Conservation (phyloP, 768 basidiomycete species). For the Suillus brevipes region DNA sequence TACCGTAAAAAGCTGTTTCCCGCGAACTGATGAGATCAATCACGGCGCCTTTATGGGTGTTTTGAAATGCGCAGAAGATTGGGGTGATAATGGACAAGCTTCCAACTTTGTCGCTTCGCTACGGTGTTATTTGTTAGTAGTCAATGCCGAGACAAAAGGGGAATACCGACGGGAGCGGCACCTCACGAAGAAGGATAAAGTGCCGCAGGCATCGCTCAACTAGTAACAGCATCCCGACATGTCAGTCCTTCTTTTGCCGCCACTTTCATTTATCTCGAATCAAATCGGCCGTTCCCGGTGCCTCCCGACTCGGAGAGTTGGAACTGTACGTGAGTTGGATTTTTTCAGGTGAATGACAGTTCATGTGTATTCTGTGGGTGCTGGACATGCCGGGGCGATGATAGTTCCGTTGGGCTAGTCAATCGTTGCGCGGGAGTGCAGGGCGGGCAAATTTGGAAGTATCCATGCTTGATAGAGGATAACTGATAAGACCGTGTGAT, state of each 20-base stretch:
- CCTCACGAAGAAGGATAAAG: conserved; percentile 32
- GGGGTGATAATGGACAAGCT: neutral
- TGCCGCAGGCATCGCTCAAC: conserved; percentile 46
- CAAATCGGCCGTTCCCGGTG: conserved; percentile 57
- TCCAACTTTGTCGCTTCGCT: neutral
- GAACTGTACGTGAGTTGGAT: conserved; percentile 40
- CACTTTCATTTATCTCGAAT: conserved; percentile 45
- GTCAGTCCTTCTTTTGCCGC: conserved; percentile 59
- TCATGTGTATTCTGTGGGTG: conserved; percentile 56
- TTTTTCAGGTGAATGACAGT: conserved; percentile 40
- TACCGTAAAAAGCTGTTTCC: too few species aligned
- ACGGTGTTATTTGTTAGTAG: neutral
- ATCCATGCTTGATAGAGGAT: conserved; percentile 74
- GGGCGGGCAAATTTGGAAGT: conserved; percentile 63
- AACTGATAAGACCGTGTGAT: conserved; percentile 67
- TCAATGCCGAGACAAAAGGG: neutral
- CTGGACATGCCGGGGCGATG: conserved; percentile 42
- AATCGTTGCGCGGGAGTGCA: too few species aligned
- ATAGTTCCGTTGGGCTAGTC: too few species aligned
- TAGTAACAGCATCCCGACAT: conserved; percentile 59
- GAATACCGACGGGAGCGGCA: neutral
- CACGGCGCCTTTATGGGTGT: neutral
- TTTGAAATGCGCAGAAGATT: neutral
- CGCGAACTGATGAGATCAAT: neutral
- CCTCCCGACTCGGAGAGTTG: conserved; percentile 47